A percentile compares a stretch with the other conserved stretches of the same genome.
Evolutionary conservation across 2,329 filamentous ascomycete genomes (phyloP).

Genomic region (Aspergillus thermomutatus): DNA sequence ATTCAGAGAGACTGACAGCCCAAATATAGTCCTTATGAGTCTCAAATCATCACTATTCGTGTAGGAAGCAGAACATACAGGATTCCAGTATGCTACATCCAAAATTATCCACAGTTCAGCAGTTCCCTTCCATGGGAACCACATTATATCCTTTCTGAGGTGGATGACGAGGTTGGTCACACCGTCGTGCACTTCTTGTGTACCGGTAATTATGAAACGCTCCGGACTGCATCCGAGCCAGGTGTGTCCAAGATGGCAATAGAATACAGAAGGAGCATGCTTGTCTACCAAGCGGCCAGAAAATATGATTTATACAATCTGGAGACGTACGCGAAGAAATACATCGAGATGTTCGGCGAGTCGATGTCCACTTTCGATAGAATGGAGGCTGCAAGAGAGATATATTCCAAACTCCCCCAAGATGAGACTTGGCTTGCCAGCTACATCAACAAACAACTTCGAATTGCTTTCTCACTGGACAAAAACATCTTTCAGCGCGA

Average conservation of each 20-base stretch:
- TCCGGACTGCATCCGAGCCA: background rate
- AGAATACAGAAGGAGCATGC: slow-evolving; percentile 15
- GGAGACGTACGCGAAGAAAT: background rate
- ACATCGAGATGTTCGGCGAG: slow-evolving; percentile 13
- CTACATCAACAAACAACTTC: background rate
- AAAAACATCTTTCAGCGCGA: background rate
- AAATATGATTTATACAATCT: slow-evolving; percentile 9
- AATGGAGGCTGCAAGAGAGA: background rate
- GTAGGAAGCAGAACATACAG: background rate
- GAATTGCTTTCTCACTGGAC: background rate
- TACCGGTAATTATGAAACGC: slow-evolving; percentile 13
- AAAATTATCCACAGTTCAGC: background rate
- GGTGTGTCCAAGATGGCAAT: background rate
- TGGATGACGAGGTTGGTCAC: slow-evolving; percentile 19
- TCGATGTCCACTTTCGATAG: slow-evolving; percentile 3
- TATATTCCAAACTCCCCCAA: background rate
- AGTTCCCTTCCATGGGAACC: background rate
- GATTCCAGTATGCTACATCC: background rate
- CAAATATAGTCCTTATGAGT: background rate
- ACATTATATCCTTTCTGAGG: slow-evolving; percentile 11
- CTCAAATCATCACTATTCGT: background rate
- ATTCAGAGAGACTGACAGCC: background rate
- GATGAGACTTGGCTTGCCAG: background rate
- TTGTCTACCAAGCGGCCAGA: slow-evolving; percentile 15
- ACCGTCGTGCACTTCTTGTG: slow-evolving; percentile 18